A percentile compares a stretch with the other conserved stretches of the same genome.
Evolutionary conservation across 345 rosid species (phyloP).

Genomic region (Adansonia digitata): DNA sequence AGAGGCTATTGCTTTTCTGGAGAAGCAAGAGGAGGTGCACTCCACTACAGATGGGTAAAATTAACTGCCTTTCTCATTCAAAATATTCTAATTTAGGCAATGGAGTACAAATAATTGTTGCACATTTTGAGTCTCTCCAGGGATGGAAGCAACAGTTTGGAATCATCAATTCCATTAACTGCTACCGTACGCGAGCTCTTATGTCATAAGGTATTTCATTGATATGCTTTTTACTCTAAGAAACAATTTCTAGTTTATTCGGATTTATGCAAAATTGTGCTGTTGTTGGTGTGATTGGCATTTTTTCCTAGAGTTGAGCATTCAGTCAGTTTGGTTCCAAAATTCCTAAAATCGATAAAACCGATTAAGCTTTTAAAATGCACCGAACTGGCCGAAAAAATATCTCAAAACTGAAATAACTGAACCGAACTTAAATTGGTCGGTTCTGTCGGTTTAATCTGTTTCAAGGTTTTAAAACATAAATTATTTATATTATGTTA

Average conservation of each 20-base stretch:
- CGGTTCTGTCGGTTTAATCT: too few species aligned
- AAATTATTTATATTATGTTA: too few species aligned
- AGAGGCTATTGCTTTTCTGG: constrained; percentile 67
- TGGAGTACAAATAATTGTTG: constrained; percentile 13
- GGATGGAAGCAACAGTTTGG: constrained; percentile 41
- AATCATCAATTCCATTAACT: constrained; percentile 53
- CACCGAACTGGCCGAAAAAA: too few species aligned
- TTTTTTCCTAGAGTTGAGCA: too few species aligned
- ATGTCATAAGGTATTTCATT: constrained; percentile 60
- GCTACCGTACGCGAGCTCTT: constrained; percentile 62
- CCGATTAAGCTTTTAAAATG: too few species aligned
- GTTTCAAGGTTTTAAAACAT: too few species aligned
- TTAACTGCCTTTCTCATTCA: constrained; percentile 7
- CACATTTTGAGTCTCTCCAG: constrained; percentile 25
- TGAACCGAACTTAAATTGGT: too few species aligned
- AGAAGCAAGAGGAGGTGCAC: constrained; percentile 50
- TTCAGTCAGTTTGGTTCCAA: too few species aligned
- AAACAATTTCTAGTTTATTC: background rate
- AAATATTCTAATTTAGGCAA: background rate
- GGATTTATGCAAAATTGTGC: background rate
- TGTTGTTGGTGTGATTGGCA: background rate
- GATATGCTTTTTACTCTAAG: background rate
- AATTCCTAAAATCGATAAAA: too few species aligned
- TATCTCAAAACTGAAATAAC: too few species aligned
- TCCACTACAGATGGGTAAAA: constrained; percentile 44